A percentile compares a stretch with the other conserved stretches of the same genome.
These are phyloP conservation scores for Monilinia laxa DNA, from an alignment of 2,329 filamentous ascomycete genomes.

Conservation along the genomic window DNA sequence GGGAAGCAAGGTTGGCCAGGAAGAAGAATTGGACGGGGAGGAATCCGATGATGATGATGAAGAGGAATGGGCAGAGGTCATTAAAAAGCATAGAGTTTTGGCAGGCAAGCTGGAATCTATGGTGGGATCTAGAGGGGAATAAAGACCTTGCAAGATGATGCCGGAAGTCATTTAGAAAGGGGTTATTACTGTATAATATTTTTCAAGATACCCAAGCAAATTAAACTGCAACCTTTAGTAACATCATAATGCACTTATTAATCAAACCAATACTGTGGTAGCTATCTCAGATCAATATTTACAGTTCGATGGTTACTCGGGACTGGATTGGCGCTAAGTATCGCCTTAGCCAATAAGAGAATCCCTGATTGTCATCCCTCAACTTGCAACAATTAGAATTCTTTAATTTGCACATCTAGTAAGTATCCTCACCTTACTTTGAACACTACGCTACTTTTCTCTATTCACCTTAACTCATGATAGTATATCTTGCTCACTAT, in stretches of 20 bases:
- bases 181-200: not conserved
- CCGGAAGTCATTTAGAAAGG: not conserved
- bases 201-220: conserved; percentile 16
- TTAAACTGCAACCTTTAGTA: not conserved
- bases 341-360: conserved; percentile 14
- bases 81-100: conserved; percentile 82
- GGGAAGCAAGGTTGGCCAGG: conserved; percentile 39
- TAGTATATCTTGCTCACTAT: not conserved
- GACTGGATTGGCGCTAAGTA: conserved; percentile 8
- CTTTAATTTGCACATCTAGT: not conserved
- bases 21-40: conserved; percentile 39
- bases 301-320: not conserved
- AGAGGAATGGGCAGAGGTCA: conserved; percentile 82
- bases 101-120: conserved; percentile 75
- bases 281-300: not conserved
- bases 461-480: not conserved
- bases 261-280: not conserved
- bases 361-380: conserved; percentile 19
- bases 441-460: too few species aligned
- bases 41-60: conserved; percentile 46
- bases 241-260: not conserved
- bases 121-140: conserved; percentile 47
- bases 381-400: not conserved
- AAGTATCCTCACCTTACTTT: not conserved
- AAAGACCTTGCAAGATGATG: not conserved